Evolutionary conservation across 1,139 yeast species (phyloP), one percentile per base, ranked within the genome.

Genomic region (Lipomyces yarrowii): DNA sequence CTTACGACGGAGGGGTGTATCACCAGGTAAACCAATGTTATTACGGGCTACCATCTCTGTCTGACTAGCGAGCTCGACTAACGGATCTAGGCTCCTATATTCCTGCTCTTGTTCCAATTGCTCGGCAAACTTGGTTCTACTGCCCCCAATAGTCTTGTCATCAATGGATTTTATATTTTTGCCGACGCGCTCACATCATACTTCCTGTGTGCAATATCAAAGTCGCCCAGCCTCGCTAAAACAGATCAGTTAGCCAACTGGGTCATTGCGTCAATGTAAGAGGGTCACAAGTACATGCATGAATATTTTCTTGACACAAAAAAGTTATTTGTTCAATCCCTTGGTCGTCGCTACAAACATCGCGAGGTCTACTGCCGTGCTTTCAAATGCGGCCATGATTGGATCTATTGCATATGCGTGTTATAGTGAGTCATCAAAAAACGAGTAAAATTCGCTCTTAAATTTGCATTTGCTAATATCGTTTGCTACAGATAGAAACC

Each of bases 1-100:
- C 93, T 5, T 93, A 92, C 73, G 86, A 86, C 67, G 96, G 97
- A 23, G 96, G 97, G 1, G 87, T 91, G 39, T 91, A 89, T 59
- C 96, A 92, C 76, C 96, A 91, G 69, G 69, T 65, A 57, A 7
- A 33, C 32, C 21, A 21, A 6, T 7, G 2, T n/a, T 11, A 8
- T 18, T 10, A 5, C n/a, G 42, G 6, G 33, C 3, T 37, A 37
- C n/a, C 42, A 15, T 15, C 42, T 13, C 5, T 3, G 42, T n/a
- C 39, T 15, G 42, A 5, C 1, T 37, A 37, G 42, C 11, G 42
- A 18, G 61, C 63, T 15, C 30, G 30, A 64, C 68, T 21, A 30
- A 52, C 5, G n/a, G 13, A 10, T 4, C 6, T 32, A 67, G 70
- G 63, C 70, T 13, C 70, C 71, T 6, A 33, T 68, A 35, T 60